phyloP scores from a whole-genome alignment of 2,329 filamentous ascomycete species.

The Venturiaceae sp. region DNA sequence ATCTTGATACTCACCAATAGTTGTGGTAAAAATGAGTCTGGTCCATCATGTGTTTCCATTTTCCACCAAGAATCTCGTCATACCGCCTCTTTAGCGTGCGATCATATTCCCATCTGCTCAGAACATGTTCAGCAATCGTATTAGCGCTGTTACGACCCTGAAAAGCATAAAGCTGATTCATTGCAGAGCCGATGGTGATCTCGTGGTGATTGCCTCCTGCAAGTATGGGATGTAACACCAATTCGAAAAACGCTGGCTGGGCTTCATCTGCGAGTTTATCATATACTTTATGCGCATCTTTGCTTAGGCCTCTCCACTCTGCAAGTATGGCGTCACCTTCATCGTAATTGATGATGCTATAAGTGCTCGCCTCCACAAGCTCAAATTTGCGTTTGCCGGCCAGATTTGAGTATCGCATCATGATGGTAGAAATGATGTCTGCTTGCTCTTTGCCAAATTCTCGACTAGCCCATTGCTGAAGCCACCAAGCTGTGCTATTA shows the following conservation, averaged over 20 bases:
- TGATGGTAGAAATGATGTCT: constrained; percentile 38
- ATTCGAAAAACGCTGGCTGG: constrained; percentile 8
- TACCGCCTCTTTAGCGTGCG: constrained; percentile 16
- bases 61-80: constrained; percentile 18
- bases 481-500: constrained; percentile 35
- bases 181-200: constrained; percentile 24
- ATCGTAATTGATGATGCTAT: constrained; percentile 8
- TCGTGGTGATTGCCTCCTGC: constrained; percentile 7
- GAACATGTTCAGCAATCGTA: constrained; percentile 15
- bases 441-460: constrained; percentile 45
- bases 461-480: constrained; percentile 45
- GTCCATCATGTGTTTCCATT: constrained; percentile 29
- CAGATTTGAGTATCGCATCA: constrained; percentile 48
- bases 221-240: constrained; percentile 7
- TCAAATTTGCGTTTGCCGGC: constrained; percentile 42
- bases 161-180: constrained; percentile 16
- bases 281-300: neutral
- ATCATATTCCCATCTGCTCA: constrained; percentile 15
- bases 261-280: neutral
- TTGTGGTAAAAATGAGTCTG: constrained; percentile 30
- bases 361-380: constrained; percentile 32
- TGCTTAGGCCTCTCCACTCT: constrained; percentile 1
- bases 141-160: constrained; percentile 19
- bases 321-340: constrained; percentile 8
- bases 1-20: constrained; percentile 20